Evolutionary conservation across 768 basidiomycete species (phyloP), one percentile per base, ranked within the genome.

Genomic region (Calocybe indica): DNA sequence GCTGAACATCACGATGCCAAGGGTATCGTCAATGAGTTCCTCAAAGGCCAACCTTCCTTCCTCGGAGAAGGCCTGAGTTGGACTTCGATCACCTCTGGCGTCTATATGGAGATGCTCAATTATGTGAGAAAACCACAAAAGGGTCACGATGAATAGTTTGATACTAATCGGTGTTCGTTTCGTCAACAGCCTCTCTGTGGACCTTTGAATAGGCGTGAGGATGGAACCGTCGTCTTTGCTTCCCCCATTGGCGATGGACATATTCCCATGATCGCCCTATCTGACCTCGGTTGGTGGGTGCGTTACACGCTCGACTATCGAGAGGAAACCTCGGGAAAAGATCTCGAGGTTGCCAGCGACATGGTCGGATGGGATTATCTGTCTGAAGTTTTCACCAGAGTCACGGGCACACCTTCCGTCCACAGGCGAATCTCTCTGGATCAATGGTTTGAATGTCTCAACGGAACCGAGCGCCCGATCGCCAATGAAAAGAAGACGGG

Each of bases 101-200:
- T 68, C 7, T 73, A 73, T 51, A 63, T 71, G 53, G 70, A 73
- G 39, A 70, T 71, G 64, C 58, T 72, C n/a, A 57, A 65, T 35
- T 60, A 58, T 32, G 71, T 72, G 42, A 15, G 67, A 22, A 22
- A 4, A 22, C 22, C 22, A 22, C 22, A 1, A 1, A 22, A 22
- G 22, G 22, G 22, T 22, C 22, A 22, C 4, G 22, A 22, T 22
- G 22, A 22, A 22, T 22, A 22, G 22, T 4, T 22, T 22, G 22
- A 22, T 22, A 22, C 22, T 22, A 4, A 22, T 22, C 22, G 4
- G 22, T 22, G 22, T 4, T 22, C 22, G 1, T 59, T 11, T 10
- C 12, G 28, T 1, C 9, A 6, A n/a, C 22, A 65, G 60, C 55
- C 54, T 34, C 50, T 68, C 13, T 64, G 67, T 50, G 61, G 57